These are phyloP conservation scores for Rugonectria rugulosa DNA, from an alignment of 2,329 filamentous ascomycete genomes.

Conservation along the genomic window DNA sequence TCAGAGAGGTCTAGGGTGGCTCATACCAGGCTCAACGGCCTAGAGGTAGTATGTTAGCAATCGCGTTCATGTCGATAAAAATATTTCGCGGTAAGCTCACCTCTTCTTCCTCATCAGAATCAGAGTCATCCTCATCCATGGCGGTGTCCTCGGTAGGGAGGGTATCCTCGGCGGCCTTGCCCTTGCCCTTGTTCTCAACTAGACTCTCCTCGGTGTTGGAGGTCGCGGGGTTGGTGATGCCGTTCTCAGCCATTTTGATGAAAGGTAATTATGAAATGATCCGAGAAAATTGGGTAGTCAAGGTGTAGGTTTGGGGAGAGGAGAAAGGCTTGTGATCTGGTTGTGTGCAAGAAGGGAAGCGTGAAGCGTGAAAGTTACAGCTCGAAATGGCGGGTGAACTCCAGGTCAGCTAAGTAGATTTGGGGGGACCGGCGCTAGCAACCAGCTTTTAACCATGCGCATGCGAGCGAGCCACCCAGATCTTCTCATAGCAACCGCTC, in stretches of 20 bases:
- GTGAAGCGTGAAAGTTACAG: conserved; percentile 34
- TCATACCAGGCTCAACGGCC: conserved; percentile 42
- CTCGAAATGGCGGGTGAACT: conserved; percentile 39
- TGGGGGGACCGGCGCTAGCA: conserved; percentile 28
- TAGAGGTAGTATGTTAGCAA: conserved; percentile 37
- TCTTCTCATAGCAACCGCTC: conserved; percentile 42
- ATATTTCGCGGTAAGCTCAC: conserved; percentile 26
- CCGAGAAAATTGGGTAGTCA: background rate
- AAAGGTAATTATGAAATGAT: conserved; percentile 1
- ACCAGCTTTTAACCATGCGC: conserved; percentile 39
- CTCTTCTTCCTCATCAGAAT: conserved; percentile 66
- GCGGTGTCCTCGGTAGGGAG: conserved; percentile 61
- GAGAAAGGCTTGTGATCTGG: conserved; percentile 21
- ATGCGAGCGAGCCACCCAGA: conserved; percentile 31
- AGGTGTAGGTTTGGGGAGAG: conserved; percentile 19
- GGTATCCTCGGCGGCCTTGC: conserved; percentile 69
- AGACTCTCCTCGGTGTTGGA: conserved; percentile 44
- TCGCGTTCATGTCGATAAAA: background rate
- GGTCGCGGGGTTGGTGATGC: conserved; percentile 55
- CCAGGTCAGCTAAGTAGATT: conserved; percentile 29
- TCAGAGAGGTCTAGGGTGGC: conserved; percentile 10
- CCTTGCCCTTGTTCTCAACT: conserved; percentile 83
- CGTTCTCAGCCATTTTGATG: conserved; percentile 58
- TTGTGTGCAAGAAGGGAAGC: conserved; percentile 23
- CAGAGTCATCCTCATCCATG: conserved; percentile 80